phyloP scores from a whole-genome alignment of 495 filamentous ascomycete genomes.

The Bombardia bombarda region DNA sequence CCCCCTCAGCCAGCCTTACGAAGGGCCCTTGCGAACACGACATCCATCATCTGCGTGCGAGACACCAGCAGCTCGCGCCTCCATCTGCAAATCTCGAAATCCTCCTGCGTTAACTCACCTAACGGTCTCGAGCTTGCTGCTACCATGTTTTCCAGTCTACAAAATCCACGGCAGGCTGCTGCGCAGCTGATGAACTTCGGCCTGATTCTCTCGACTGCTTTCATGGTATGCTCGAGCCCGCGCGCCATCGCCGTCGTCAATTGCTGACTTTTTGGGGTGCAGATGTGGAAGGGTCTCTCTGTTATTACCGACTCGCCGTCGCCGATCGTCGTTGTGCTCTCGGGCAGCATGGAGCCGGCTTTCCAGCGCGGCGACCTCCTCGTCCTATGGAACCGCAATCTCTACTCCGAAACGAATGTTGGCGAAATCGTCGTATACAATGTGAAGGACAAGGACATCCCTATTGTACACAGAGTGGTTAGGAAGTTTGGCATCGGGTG shows the following conservation, averaged over 20 bases:
- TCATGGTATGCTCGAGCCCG: slow-evolving; percentile 52
- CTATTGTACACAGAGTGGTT: slow-evolving; percentile 86
- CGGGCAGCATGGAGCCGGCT: slow-evolving; percentile 93
- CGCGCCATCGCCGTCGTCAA: background rate
- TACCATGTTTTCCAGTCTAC: slow-evolving; percentile 64
- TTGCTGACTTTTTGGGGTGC: slow-evolving; percentile 1
- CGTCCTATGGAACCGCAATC: slow-evolving; percentile 87
- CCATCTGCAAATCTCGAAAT: background rate
- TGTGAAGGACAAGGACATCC: slow-evolving; percentile 82
- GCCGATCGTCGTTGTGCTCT: slow-evolving; percentile 92
- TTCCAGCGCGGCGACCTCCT: slow-evolving; percentile 93
- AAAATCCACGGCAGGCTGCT: slow-evolving; percentile 74
- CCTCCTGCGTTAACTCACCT: background rate
- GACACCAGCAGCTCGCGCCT: background rate
- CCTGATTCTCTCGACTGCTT: slow-evolving; percentile 86
- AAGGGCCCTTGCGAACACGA: background rate
- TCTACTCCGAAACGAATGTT: slow-evolving; percentile 57
- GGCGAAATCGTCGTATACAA: slow-evolving; percentile 96
- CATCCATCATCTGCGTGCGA: background rate
- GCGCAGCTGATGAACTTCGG: slow-evolving; percentile 94
- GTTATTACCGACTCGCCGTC: slow-evolving; percentile 78
- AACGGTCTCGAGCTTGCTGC: background rate
- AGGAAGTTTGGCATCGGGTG: slow-evolving; percentile 58
- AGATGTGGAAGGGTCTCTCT: slow-evolving; percentile 91
- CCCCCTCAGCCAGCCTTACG: background rate